phyloP scores from a whole-genome alignment of 1,284 basidiomycete species.

The Inonotus hispidus region DNA sequence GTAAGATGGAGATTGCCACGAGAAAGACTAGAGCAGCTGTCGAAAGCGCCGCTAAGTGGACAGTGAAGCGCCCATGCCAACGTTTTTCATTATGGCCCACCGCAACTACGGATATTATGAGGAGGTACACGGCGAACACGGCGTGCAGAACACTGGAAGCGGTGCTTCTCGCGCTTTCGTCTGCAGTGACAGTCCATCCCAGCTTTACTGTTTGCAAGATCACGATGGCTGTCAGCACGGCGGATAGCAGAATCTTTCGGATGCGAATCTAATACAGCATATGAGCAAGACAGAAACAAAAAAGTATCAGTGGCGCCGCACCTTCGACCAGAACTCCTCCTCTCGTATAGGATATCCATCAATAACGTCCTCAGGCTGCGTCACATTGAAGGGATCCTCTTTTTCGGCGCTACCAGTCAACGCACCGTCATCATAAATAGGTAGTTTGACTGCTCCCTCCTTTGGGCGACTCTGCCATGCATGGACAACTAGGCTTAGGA shows the following conservation, averaged over 20 bases:
- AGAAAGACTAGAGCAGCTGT: constrained; percentile 48
- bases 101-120: constrained; percentile 48
- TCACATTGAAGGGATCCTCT: constrained; percentile 75
- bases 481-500: constrained; percentile 42
- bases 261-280: constrained; percentile 41
- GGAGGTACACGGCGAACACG: constrained; percentile 55
- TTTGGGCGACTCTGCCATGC: constrained; percentile 29
- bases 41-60: constrained; percentile 61
- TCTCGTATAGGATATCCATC: constrained; percentile 76
- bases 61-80: constrained; percentile 55
- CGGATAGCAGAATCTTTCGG: constrained; percentile 47
- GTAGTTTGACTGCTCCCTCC: constrained; percentile 54
- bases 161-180: constrained; percentile 29
- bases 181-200: constrained; percentile 44
- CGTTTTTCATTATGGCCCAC: constrained; percentile 45
- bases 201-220: constrained; percentile 47
- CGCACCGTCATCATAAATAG: constrained; percentile 33
- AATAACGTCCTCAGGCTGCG: constrained; percentile 59
- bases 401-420: constrained; percentile 28
- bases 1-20: constrained; percentile 49
- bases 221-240: constrained; percentile 41
- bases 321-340: constrained; percentile 66
- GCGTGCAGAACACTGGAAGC: constrained; percentile 46
- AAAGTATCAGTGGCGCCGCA: constrained; percentile 28
- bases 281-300: constrained; percentile 4